These are phyloP conservation scores for Neofusicoccum sp. DNA, from an alignment of 2,329 filamentous ascomycete species.

Conservation along the genomic window DNA sequence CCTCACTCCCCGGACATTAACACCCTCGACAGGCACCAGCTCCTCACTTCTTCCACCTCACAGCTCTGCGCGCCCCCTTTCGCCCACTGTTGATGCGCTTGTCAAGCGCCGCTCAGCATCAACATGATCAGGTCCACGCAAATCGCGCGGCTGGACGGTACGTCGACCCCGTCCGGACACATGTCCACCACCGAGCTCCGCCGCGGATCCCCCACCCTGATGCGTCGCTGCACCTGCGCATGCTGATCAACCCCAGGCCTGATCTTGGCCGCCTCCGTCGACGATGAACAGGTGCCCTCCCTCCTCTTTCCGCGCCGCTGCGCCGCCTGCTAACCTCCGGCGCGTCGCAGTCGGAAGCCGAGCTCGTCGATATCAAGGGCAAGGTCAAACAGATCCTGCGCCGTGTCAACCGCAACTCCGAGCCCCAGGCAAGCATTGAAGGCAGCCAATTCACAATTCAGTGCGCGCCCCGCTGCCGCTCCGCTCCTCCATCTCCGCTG, in stretches of 20 bases:
- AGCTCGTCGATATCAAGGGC: slow-evolving; percentile 78
- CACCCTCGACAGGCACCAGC: not conserved
- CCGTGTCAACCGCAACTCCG: slow-evolving; percentile 82
- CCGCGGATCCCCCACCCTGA: slow-evolving; percentile 12
- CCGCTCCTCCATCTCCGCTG: slow-evolving; percentile 19
- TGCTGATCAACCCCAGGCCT: slow-evolving; percentile 61
- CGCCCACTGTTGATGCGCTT: slow-evolving; percentile 9
- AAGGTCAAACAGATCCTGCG: slow-evolving; percentile 90
- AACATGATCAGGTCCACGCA: slow-evolving; percentile 87
- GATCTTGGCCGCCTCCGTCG: slow-evolving; percentile 90
- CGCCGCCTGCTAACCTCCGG: slow-evolving; percentile 20
- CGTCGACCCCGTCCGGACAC: slow-evolving; percentile 22
- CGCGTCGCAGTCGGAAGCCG: slow-evolving; percentile 59
- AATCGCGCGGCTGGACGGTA: slow-evolving; percentile 90
- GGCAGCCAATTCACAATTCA: slow-evolving; percentile 80
- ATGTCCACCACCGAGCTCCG: slow-evolving; percentile 18
- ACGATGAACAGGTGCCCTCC: slow-evolving; percentile 70
- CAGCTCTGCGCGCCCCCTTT: not conserved
- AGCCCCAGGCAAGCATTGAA: slow-evolving; percentile 89
- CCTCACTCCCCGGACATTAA: not conserved
- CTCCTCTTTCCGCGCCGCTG: not conserved
- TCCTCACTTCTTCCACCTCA: not conserved
- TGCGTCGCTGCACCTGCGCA: not conserved
- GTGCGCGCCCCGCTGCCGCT: slow-evolving; percentile 51
- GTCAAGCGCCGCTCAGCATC: not conserved